A percentile compares a stretch with the other conserved stretches of the same genome.
Conservation (phyloP, 176 grass and related monocot genomes). For the Aegilops sharonensis region DNA sequence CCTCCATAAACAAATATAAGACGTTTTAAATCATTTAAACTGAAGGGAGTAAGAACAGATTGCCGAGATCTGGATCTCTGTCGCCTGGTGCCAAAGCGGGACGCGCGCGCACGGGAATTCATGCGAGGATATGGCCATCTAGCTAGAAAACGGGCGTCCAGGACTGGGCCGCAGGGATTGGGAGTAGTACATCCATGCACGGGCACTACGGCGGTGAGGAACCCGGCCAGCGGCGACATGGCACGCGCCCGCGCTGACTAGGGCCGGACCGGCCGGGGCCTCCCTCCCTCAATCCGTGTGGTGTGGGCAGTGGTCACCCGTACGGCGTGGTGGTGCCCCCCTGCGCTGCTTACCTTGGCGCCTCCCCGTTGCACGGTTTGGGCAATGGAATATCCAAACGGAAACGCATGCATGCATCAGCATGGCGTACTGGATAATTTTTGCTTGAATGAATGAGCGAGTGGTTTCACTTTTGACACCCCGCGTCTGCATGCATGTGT, state of each 20-base stretch:
- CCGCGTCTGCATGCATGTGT: not conserved
- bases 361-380: conserved; percentile 29
- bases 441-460: not conserved
- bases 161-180: not conserved
- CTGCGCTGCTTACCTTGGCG: not conserved
- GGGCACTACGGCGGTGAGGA: not conserved
- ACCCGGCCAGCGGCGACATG: not conserved
- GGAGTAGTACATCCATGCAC: not conserved
- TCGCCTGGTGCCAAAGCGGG: not conserved
- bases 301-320: not conserved
- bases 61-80: not conserved
- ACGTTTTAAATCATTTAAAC: too few species aligned
- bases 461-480: conserved; percentile 12
- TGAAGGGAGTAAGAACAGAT: too few species aligned
- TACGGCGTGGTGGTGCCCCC: not conserved
- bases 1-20: too few species aligned
- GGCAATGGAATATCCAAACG: conserved; percentile 30
- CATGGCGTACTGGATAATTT: not conserved
- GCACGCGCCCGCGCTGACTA: not conserved
- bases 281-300: not conserved
- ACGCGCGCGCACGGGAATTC: not conserved
- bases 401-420: not conserved
- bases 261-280: not conserved
- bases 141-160: not conserved
- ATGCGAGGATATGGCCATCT: not conserved